phyloP scores from a whole-genome alignment of 2,329 filamentous ascomycete species.

The Plectosphaerella sp. region DNA sequence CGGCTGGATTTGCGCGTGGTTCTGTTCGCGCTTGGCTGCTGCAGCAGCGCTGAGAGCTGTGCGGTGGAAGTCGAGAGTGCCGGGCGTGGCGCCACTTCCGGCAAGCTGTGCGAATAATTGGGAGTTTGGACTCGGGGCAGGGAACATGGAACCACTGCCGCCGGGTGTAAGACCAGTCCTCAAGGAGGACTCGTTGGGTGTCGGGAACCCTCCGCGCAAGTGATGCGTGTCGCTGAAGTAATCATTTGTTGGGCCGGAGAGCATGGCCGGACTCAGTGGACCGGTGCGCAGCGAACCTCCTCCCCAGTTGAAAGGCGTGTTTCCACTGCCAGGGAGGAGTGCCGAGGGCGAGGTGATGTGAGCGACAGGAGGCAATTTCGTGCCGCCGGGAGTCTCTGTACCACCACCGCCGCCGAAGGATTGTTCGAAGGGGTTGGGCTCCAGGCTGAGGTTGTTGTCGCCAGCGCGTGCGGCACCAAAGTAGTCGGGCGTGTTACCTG shows the following conservation, averaged over 20 bases:
- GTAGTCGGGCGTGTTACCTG: slow-evolving; percentile 61
- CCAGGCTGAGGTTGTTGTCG: slow-evolving; percentile 56
- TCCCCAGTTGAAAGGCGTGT: slow-evolving; percentile 73
- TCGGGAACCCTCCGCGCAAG: slow-evolving; percentile 74
- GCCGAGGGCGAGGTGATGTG: slow-evolving; percentile 87
- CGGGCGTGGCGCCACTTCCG: slow-evolving; percentile 79
- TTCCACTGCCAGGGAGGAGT: slow-evolving; percentile 68
- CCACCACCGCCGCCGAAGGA: slow-evolving; percentile 68
- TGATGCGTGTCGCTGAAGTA: slow-evolving; percentile 82
- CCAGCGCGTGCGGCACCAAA: slow-evolving; percentile 55
- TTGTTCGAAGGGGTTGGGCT: slow-evolving; percentile 96
- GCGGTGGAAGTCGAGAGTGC: slow-evolving; percentile 89
- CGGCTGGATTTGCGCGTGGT: slow-evolving; percentile 24
- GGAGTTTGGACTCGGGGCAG: slow-evolving; percentile 81
- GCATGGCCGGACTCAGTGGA: slow-evolving; percentile 94
- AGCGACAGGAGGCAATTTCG: slow-evolving; percentile 83
- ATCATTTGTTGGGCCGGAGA: slow-evolving; percentile 78
- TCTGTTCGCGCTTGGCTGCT: slow-evolving; percentile 54
- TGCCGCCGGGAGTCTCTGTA: slow-evolving; percentile 77
- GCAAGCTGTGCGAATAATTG: slow-evolving; percentile 76
- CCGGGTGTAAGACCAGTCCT: slow-evolving; percentile 90
- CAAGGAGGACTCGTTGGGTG: slow-evolving; percentile 92
- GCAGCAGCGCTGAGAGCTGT: slow-evolving; percentile 79
- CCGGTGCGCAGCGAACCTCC: slow-evolving; percentile 83
- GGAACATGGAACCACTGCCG: slow-evolving; percentile 96